Evolutionary conservation across 495 filamentous ascomycete species (phyloP).

Genomic region (Cercophora samala): DNA sequence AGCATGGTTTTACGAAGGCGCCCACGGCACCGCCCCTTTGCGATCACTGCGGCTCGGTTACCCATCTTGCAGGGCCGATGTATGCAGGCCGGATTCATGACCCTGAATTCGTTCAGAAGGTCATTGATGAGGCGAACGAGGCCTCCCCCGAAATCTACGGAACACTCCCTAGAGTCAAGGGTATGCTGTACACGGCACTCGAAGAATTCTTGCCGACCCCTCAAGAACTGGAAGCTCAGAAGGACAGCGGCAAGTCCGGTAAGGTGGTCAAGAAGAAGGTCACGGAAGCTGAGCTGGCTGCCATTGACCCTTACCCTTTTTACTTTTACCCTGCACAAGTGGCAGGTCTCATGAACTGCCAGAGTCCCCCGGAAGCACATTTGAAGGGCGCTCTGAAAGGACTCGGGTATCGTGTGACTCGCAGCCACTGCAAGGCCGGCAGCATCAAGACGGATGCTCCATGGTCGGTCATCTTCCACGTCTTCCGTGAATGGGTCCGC

Average conservation of each 20-base stretch:
- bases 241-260: constrained; percentile 20
- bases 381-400: constrained; percentile 76
- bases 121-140: constrained; percentile 64
- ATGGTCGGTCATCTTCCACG: constrained; percentile 84
- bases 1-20: constrained; percentile 66
- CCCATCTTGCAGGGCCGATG: constrained; percentile 89
- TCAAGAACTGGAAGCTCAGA: constrained; percentile 26
- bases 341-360: constrained; percentile 69
- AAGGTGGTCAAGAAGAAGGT: constrained; percentile 32
- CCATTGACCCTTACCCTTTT: constrained; percentile 72
- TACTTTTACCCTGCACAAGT: constrained; percentile 74
- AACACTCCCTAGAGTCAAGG: constrained; percentile 76
- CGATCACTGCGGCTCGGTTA: constrained; percentile 80
- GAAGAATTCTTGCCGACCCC: constrained; percentile 58
- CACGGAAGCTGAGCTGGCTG: constrained; percentile 51
- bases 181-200: constrained; percentile 84
- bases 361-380: constrained; percentile 65
- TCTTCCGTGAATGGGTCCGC: constrained; percentile 86
- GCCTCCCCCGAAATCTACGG: constrained; percentile 64
- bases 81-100: constrained; percentile 89
- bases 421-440: constrained; percentile 84
- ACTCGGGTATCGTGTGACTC: constrained; percentile 74
- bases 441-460: constrained; percentile 87
- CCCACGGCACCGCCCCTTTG: constrained; percentile 62
- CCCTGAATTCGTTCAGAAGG: constrained; percentile 67